Evolutionary conservation across 2,329 filamentous ascomycete species (phyloP).

Genomic region (Madurella fahalii): DNA sequence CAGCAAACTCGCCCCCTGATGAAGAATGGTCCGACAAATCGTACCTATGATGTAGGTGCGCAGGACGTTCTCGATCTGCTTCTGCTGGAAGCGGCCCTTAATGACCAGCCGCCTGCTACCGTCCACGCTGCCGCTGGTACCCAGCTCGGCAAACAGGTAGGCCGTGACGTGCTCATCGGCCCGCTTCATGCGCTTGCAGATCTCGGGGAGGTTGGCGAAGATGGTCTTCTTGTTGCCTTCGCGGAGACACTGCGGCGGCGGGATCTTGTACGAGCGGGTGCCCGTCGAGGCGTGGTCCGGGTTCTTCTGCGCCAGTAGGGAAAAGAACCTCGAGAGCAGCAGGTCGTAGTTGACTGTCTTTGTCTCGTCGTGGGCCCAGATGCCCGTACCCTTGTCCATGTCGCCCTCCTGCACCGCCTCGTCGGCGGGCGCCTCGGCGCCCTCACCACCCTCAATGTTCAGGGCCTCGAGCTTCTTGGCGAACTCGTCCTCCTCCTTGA

Average conservation of each 20-base stretch:
- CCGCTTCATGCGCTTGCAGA: constrained; percentile 99
- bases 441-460: constrained; percentile 54
- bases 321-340: constrained; percentile 90
- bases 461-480: constrained; percentile 31
- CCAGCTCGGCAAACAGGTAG: constrained; percentile 96
- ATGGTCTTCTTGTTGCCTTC: constrained; percentile 99
- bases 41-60: constrained; percentile 82
- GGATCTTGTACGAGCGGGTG: constrained; percentile 97
- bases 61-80: constrained; percentile 96
- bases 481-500: constrained; percentile 39
- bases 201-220: constrained; percentile 98
- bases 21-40: constrained; percentile 31
- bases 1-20: not conserved
- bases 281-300: constrained; percentile 88
- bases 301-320: constrained; percentile 89
- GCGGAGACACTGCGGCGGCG: constrained; percentile 94
- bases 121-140: constrained; percentile 93
- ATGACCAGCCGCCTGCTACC: constrained; percentile 91
- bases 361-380: constrained; percentile 80
- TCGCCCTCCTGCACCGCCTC: constrained; percentile 64
- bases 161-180: constrained; percentile 96
- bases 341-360: constrained; percentile 78
- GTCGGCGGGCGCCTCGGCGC: constrained; percentile 43
- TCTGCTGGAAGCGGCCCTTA: constrained; percentile 99
- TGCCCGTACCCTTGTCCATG: constrained; percentile 80